Evolutionary conservation across 2,329 filamentous ascomycete species (phyloP), one percentile per base, ranked within the genome.

Genomic region (Penicillium verrucosum): DNA sequence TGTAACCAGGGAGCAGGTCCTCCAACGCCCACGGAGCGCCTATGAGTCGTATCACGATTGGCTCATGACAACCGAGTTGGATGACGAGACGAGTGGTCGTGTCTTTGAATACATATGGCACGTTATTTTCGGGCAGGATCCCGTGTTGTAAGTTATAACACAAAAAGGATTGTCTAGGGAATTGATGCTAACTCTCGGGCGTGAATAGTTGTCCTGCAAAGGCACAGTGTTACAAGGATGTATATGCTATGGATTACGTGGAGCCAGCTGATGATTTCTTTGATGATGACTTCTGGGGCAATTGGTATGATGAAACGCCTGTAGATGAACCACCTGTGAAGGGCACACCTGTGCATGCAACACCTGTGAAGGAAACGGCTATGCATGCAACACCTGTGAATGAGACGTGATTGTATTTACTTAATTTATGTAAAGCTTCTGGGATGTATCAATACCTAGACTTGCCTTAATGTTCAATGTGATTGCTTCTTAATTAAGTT

Each of bases 41-140:
- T 88, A 88, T 60, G 64, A 80, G 7, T 74, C 75, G 18, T 84
- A 80, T 67, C 77, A 84, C 25, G 68, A 81, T 30, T 88, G 85
- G 85, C 60, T 88, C 42, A 66, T 85, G 47, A 74, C 77, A 18
- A 84, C 84, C 6, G 70, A 78, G 5, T 66, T 85, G 43, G 75
- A 78, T 8, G 83, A 86, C 64, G 77, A 78, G 21, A 69, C 82
- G 30, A 84, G 80, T 50, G 85, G 84, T 3, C 74, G 85, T 29
- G 78, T 87, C 2, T 78, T 86, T 66, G 85, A 88, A 65, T 87
- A 86, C 64, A 71, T 84, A 30, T 88, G 85, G 85, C 85, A 88
- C 68, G 80, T 84, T 69, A 76, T 79, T 67, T 82, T 77, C 56
- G 73, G 73, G 36, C 68, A 72, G 64, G 70, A 73, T 43, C 60